Conservation (phyloP, 1,139 yeast genomes). For the Lodderomyces pseudojiufengensis region DNA sequence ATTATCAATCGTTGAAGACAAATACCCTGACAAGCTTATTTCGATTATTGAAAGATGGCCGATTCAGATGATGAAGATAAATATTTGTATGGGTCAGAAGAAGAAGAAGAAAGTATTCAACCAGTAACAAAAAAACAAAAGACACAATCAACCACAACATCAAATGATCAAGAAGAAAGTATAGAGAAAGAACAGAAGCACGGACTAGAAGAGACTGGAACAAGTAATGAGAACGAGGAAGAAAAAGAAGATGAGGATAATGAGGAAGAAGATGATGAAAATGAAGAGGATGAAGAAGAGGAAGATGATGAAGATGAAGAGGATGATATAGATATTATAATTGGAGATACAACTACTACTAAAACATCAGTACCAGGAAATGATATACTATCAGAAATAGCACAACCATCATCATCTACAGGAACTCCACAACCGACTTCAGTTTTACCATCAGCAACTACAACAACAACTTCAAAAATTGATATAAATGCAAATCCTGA, state of each 20-base stretch:
- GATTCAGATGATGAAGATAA: constrained; percentile 69
- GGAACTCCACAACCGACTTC: constrained; percentile 12
- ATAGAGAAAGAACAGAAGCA: constrained; percentile 19
- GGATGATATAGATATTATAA: constrained; percentile 43
- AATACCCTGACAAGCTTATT: too few relatives aligned
- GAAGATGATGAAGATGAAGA: constrained; percentile 40
- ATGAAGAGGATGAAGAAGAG: constrained; percentile 31
- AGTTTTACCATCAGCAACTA: constrained; percentile 8
- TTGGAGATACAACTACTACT: constrained; percentile 23
- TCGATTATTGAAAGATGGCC: constrained; percentile 21
- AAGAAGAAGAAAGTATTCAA: constrained; percentile 24
- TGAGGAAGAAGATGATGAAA: constrained; percentile 29
- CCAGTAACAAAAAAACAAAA: constrained; percentile 12
- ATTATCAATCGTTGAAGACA: too few relatives aligned
- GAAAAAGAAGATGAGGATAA: constrained; percentile 19
- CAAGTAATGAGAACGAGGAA: constrained; percentile 1
- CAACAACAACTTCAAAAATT: constrained; percentile 45
- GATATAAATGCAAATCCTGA: constrained; percentile 79
- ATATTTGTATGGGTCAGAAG: constrained; percentile 76
- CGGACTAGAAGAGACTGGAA: constrained; percentile 12
- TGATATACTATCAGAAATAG: constrained; percentile 20
- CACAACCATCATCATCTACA: constrained; percentile 44
- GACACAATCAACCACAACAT: constrained; percentile 7
- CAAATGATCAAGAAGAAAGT: constrained; percentile 3
- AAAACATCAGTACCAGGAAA: constrained; percentile 22